phyloP scores from a whole-genome alignment of 345 rosid species.

The Eutrema japonicum region DNA sequence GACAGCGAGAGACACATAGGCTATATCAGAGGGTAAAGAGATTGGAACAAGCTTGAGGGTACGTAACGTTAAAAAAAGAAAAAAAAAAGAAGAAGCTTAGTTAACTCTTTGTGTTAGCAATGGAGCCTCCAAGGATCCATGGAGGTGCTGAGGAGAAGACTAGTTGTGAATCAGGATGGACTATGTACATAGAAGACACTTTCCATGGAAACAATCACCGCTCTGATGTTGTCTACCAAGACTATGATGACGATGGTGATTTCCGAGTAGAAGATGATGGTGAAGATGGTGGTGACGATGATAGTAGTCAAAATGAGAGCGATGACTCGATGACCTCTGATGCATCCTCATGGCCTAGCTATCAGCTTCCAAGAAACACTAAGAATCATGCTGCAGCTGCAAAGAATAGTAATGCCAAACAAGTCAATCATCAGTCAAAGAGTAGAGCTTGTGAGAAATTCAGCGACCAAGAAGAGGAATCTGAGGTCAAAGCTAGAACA shows the following conservation, averaged over 20 bases:
- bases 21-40: constrained; percentile 37
- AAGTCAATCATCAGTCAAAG: constrained; percentile 44
- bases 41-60: constrained; percentile 34
- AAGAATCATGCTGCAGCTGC: constrained; percentile 43
- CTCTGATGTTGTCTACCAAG: constrained; percentile 34
- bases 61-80: constrained; percentile 1
- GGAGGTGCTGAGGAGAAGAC: constrained; percentile 51
- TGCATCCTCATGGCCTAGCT: constrained; percentile 74
- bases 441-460: constrained; percentile 41
- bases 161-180: constrained; percentile 72
- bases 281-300: constrained; percentile 29
- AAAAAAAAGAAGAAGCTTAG: neutral
- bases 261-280: constrained; percentile 19
- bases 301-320: constrained; percentile 46
- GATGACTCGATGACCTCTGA: constrained; percentile 84
- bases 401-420: constrained; percentile 42
- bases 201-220: constrained; percentile 43
- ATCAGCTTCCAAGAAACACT: constrained; percentile 41
- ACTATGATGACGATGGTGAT: constrained; percentile 33
- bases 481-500: constrained; percentile 43
- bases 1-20: constrained; percentile 33
- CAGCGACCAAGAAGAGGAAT: constrained; percentile 44
- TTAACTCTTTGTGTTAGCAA: constrained; percentile 26
- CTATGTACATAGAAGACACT: constrained; percentile 63
- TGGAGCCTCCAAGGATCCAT: constrained; percentile 57